These are phyloP conservation scores for Debaryomycetaceae sp. DNA, from an alignment of 1,139 yeast species.

Conservation along the genomic window DNA sequence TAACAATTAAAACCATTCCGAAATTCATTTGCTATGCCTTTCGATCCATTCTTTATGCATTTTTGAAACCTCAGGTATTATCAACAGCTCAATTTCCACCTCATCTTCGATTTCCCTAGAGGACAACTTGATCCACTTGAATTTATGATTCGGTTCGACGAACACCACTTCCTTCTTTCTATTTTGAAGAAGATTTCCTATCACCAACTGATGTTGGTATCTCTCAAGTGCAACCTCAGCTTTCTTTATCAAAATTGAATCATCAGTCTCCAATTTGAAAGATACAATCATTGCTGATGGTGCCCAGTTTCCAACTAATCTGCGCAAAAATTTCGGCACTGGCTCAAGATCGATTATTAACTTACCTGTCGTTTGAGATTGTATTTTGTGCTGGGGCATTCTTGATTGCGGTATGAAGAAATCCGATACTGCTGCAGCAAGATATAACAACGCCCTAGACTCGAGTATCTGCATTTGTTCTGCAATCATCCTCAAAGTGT, in stretches of 20 bases:
- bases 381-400: slow-evolving; percentile 91
- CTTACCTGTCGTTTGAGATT: slow-evolving; percentile 69
- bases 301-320: slow-evolving; percentile 93
- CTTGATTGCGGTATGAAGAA: slow-evolving; percentile 85
- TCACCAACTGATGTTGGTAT: slow-evolving; percentile 89
- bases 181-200: slow-evolving; percentile 88
- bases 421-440: slow-evolving; percentile 98
- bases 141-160: slow-evolving; percentile 51
- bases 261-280: slow-evolving; percentile 91
- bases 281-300: slow-evolving; percentile 93
- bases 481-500: slow-evolving; percentile 71
- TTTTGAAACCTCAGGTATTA: slow-evolving; percentile 70
- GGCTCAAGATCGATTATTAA: slow-evolving; percentile 85
- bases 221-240: slow-evolving; percentile 75
- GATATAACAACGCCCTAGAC: slow-evolving; percentile 64
- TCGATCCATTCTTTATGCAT: slow-evolving; percentile 62
- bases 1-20: background rate
- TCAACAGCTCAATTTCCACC: slow-evolving; percentile 68
- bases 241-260: slow-evolving; percentile 63
- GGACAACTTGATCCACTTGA: slow-evolving; percentile 51
- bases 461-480: slow-evolving; percentile 53
- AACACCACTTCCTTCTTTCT: slow-evolving; percentile 86
- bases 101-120: slow-evolving; percentile 33
- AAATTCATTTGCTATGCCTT: slow-evolving; percentile 3
- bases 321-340: slow-evolving; percentile 86